These are phyloP conservation scores for Saprolegnia parasitica DNA, from an alignment of 352 stramenopile genomes.

Conservation along the genomic window DNA sequence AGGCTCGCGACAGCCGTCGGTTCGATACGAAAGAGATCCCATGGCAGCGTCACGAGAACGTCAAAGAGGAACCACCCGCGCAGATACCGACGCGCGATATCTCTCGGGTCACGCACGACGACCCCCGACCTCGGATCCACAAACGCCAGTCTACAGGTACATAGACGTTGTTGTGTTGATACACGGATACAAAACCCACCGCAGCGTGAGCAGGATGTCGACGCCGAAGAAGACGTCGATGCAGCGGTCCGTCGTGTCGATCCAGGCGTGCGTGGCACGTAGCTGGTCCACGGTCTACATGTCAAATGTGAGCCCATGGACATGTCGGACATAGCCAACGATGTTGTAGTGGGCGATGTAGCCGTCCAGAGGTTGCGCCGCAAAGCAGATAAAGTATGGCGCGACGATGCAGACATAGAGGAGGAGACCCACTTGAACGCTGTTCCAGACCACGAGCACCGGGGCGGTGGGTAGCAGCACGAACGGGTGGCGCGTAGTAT, in stretches of 20 bases:
- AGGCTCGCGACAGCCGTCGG: neutral
- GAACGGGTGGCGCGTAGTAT: neutral
- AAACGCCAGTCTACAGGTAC: constrained; percentile 19
- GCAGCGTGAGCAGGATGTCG: constrained; percentile 32
- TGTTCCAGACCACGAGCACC: neutral
- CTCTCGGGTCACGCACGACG: constrained; percentile 12
- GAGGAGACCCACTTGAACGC: neutral
- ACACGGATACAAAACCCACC: neutral
- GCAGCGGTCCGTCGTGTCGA: constrained; percentile 24
- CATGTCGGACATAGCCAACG: neutral
- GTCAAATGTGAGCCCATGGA: neutral
- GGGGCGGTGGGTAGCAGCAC: neutral
- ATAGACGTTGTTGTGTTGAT: neutral
- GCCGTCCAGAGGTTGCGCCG: neutral
- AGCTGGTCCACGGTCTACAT: neutral
- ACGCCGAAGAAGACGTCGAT: constrained; percentile 32
- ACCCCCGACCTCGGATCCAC: constrained; percentile 28
- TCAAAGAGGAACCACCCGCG: constrained; percentile 31
- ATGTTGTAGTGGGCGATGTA: constrained; percentile 1
- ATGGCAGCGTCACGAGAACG: constrained; percentile 29
- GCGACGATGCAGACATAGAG: constrained; percentile 31
- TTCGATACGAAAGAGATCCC: constrained; percentile 23
- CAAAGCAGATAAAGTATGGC: constrained; percentile 30
- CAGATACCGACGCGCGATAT: constrained; percentile 28
- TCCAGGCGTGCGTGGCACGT: neutral